Evolutionary conservation across 2,329 filamentous ascomycete species (phyloP).

Genomic region (Xylaria sp.): DNA sequence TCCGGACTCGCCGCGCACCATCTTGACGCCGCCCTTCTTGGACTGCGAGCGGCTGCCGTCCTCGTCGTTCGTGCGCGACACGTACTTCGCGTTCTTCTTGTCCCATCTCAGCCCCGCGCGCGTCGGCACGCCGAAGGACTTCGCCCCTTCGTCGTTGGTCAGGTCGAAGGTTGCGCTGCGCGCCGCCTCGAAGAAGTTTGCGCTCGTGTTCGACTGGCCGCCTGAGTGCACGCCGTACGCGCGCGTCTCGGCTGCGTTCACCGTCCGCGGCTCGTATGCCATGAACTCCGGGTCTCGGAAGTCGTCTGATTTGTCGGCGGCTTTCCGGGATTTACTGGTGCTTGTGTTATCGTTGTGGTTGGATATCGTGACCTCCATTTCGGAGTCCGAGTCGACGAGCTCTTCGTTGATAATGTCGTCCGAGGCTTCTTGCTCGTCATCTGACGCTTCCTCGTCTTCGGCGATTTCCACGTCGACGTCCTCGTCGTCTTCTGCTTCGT

Average conservation of each 20-base stretch:
- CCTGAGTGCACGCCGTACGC: constrained; percentile 94
- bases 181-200: constrained; percentile 89
- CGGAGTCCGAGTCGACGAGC: constrained; percentile 63
- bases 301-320: constrained; percentile 54
- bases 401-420: constrained; percentile 43
- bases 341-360: constrained; percentile 55
- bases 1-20: constrained; percentile 89
- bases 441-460: constrained; percentile 25
- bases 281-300: constrained; percentile 92
- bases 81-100: constrained; percentile 96
- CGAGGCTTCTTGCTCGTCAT: constrained; percentile 31
- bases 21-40: constrained; percentile 60
- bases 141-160: constrained; percentile 83
- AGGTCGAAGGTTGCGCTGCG: constrained; percentile 91
- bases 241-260: constrained; percentile 86
- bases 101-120: constrained; percentile 91
- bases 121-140: constrained; percentile 80
- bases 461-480: constrained; percentile 26
- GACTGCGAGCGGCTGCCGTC: constrained; percentile 76
- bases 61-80: constrained; percentile 89
- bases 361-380: constrained; percentile 77
- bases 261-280: constrained; percentile 87
- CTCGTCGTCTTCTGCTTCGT: constrained; percentile 13
- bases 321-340: background rate
- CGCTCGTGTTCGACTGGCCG: constrained; percentile 62